Base-by-base conservation (phyloP, 78 protist species). In the Polysphondylium violaceum region DNA sequence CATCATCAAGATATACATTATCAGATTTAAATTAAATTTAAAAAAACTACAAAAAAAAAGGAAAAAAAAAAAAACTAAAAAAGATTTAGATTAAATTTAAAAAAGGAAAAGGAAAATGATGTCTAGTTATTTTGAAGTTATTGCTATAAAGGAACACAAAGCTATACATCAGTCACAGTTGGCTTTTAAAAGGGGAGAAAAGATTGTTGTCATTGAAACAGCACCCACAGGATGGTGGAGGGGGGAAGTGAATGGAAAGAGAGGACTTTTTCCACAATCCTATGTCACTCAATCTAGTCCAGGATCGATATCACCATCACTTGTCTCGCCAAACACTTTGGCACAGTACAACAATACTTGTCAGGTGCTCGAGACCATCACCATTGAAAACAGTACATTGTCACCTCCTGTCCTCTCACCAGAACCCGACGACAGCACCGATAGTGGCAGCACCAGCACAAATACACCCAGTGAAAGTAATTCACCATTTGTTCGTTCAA, bases 221-320 rank as follows among this genome's bases (percentile, higher is more conserved):
- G 76, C 77, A 36, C 72, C 77, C 33, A 81, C 89, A 50, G 89
- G 89, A 2, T 81, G 89, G 89, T 67, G 89, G 76, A 65, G 74
- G 41, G 89, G 89, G 16, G 89, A 81, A 40, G 19, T 47, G 17
- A 25, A 47, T n/a, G 75, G 53, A n/a, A 81, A 71, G 40, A 64
- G 29, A 17, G 89, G 89, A 16, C 29, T 81, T 16, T 81, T 81
- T 27, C 89, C 89, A 14, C 76, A 81, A 21, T 68, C 89, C 4
- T 81, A 67, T 56, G 89, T 81, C 19, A 21, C 76, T 17, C 58
- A 19, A 43, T 27, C 56, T 33, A 33, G 51, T 43, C 76, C 76
- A 43, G 14, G 27, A 25, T 44, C 78, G 19, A 44, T 55, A 33
- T 50, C 78, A 50, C 78, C 78, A 72, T 40, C 51, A 31, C 29